Conservation (phyloP, 129 eudicot species). For the Ambrosia trifida region DNA sequence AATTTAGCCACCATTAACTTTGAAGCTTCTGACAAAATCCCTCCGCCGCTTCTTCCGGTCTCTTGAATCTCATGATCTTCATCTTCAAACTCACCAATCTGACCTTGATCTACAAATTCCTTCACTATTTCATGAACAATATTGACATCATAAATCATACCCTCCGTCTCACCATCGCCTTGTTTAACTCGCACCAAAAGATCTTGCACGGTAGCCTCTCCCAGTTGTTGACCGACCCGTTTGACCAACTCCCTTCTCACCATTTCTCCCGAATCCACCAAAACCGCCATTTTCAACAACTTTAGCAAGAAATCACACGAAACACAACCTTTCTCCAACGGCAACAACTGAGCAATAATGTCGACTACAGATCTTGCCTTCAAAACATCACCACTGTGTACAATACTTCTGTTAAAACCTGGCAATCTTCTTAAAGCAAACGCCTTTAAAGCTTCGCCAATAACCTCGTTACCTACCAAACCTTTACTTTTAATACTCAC, state of each 20-base stretch:
- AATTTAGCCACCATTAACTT: slow-evolving; percentile 89
- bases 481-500: slow-evolving; percentile 59
- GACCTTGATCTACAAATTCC: slow-evolving; percentile 63
- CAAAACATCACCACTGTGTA: slow-evolving; percentile 46
- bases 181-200: slow-evolving; percentile 57
- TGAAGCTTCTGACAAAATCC: slow-evolving; percentile 91
- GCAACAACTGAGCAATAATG: slow-evolving; percentile 59
- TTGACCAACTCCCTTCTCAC: slow-evolving; percentile 52
- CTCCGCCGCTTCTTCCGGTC: slow-evolving; percentile 39
- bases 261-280: slow-evolving; percentile 61
- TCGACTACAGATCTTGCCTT: slow-evolving; percentile 61
- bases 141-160: slow-evolving; percentile 55
- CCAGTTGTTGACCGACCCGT: slow-evolving; percentile 79
- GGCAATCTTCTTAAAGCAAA: slow-evolving; percentile 70
- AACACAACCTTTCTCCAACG: slow-evolving; percentile 68
- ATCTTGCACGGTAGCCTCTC: slow-evolving; percentile 79
- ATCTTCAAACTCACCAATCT: slow-evolving; percentile 38
- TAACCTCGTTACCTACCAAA: slow-evolving; percentile 59
- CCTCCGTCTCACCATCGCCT: slow-evolving; percentile 46
- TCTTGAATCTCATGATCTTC: slow-evolving; percentile 60
- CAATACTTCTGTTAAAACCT: slow-evolving; percentile 58
- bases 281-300: slow-evolving; percentile 65
- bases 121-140: slow-evolving; percentile 55
- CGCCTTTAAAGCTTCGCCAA: slow-evolving; percentile 90
- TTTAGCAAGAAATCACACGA: slow-evolving; percentile 83